These are phyloP conservation scores for Niveomyces coronatus DNA, from an alignment of 2,329 filamentous ascomycete species.

Conservation along the genomic window DNA sequence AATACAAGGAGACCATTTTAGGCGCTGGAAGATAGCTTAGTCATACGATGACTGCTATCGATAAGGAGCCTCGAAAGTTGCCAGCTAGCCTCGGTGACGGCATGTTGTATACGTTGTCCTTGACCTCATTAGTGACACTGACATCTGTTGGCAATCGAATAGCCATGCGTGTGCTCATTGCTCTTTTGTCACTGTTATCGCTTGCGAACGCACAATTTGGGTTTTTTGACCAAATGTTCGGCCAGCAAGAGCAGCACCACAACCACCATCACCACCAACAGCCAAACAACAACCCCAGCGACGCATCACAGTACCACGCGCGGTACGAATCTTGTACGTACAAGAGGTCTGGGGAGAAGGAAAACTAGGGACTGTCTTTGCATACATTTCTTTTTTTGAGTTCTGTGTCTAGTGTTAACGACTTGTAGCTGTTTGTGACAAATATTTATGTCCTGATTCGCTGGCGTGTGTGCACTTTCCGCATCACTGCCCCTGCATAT, in stretches of 20 bases:
- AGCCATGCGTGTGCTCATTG: conserved; percentile 19
- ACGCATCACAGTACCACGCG: conserved; percentile 68
- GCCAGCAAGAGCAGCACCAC: conserved; percentile 40
- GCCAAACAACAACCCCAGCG: conserved; percentile 73
- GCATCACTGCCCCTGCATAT: conserved; percentile 92
- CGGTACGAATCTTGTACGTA: conserved; percentile 57
- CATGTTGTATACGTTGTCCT: too few species aligned
- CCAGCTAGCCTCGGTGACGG: conserved; percentile 12
- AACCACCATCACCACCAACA: conserved; percentile 36
- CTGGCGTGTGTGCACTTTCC: conserved; percentile 93
- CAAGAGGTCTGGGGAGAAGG: too few species aligned
- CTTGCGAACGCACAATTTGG: conserved; percentile 68
- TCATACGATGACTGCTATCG: conserved; percentile 12
- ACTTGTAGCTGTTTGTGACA: conserved; percentile 67
- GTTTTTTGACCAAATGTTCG: conserved; percentile 98
- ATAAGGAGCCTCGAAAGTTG: conserved; percentile 12
- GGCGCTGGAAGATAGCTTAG: conserved; percentile 10
- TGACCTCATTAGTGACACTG: too few species aligned
- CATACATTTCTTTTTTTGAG: too few species aligned
- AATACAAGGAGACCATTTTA: too few species aligned
- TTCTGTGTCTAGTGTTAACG: background rate
- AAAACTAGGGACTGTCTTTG: too few species aligned
- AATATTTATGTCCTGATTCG: conserved; percentile 90
- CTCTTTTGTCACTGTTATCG: conserved; percentile 49
- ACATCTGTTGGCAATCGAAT: conserved; percentile 15